Conservation (phyloP, 2,329 filamentous ascomycete species). For the Fusarium floridanum region DNA sequence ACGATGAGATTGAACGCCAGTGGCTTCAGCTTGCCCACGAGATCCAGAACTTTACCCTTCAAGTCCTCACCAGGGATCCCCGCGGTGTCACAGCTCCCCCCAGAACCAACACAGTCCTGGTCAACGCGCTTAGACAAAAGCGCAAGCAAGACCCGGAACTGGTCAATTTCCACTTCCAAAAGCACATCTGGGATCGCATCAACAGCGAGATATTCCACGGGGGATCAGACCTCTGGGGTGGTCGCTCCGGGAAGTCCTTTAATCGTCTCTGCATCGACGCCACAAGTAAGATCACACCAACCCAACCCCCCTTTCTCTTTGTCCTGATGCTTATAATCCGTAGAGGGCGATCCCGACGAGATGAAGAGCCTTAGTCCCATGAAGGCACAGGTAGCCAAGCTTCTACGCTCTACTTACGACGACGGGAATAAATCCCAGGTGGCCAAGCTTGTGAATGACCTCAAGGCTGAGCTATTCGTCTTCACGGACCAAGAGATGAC, state of each 20-base stretch:
- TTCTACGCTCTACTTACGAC: neutral
- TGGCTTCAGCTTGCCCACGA: slow-evolving; percentile 9
- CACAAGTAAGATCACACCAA: slow-evolving; percentile 3
- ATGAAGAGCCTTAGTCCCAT: slow-evolving; percentile 24
- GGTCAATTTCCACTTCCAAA: slow-evolving; percentile 2
- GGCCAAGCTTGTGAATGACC: neutral
- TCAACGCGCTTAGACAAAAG: slow-evolving; percentile 9
- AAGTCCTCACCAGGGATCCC: slow-evolving; percentile 18
- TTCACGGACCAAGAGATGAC: slow-evolving; percentile 14
- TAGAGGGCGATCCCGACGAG: slow-evolving; percentile 3
- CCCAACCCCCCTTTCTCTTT: rapidly evolving
- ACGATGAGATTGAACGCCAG: neutral
- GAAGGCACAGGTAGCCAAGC: slow-evolving; percentile 16
- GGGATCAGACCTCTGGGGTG: slow-evolving; percentile 18
- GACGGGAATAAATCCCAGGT: neutral
- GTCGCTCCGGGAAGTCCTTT: slow-evolving; percentile 15
- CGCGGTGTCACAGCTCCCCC: neutral
- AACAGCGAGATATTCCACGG: slow-evolving; percentile 10
- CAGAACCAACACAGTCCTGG: neutral
- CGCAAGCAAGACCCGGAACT: slow-evolving; percentile 4
- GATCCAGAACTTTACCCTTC: slow-evolving; percentile 14
- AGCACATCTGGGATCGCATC: slow-evolving; percentile 25
- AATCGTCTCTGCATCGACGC: slow-evolving; percentile 26
- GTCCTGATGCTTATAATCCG: neutral
- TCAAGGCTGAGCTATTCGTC: slow-evolving; percentile 7